Percentiles rank a stretch among this genome's conserved stretches.
Evolutionary conservation across 2,329 filamentous ascomycete species (phyloP).

Genomic region (Alternaria viburni): DNA sequence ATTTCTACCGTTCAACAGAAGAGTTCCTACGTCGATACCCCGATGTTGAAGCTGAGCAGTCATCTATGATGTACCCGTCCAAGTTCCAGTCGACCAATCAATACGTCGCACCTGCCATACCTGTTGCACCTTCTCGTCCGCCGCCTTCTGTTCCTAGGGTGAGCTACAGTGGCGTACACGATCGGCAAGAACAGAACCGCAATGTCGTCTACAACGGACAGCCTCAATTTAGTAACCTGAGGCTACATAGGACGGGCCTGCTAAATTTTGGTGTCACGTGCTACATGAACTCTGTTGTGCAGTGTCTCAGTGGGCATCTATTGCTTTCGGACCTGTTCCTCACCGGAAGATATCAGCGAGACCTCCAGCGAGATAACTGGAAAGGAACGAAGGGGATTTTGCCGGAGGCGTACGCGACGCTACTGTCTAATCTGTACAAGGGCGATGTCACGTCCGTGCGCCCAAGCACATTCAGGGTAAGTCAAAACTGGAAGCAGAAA

Average conservation of each 20-base stretch:
- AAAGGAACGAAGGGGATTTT: conserved; percentile 69
- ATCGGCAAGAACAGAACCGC: conserved; percentile 54
- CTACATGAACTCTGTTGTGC: conserved; percentile 90
- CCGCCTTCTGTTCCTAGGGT: conserved; percentile 62
- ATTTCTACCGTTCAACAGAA: conserved; percentile 71
- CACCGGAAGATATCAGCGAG: conserved; percentile 65
- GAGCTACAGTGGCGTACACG: conserved; percentile 82
- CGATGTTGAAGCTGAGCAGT: conserved; percentile 65
- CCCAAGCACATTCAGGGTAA: conserved; percentile 55
- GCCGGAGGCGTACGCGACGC: conserved; percentile 66
- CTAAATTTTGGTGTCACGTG: conserved; percentile 83
- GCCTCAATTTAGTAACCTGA: conserved; percentile 52
- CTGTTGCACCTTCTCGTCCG: conserved; percentile 65
- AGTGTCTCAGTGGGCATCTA: conserved; percentile 77
- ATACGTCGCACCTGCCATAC: conserved; percentile 61
- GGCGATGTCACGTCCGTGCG: conserved; percentile 57
- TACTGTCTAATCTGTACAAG: conserved; percentile 69
- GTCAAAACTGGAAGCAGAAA: not conserved
- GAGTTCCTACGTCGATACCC: conserved; percentile 86
- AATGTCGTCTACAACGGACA: conserved; percentile 54
- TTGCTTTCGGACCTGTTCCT: conserved; percentile 68
- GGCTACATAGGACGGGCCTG: conserved; percentile 72
- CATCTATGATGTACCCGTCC: conserved; percentile 57
- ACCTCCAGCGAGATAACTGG: conserved; percentile 67
- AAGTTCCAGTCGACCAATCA: conserved; percentile 49